Base-by-base conservation (phyloP, 805 yeast species). In the Metschnikowia dekortorum region DNA sequence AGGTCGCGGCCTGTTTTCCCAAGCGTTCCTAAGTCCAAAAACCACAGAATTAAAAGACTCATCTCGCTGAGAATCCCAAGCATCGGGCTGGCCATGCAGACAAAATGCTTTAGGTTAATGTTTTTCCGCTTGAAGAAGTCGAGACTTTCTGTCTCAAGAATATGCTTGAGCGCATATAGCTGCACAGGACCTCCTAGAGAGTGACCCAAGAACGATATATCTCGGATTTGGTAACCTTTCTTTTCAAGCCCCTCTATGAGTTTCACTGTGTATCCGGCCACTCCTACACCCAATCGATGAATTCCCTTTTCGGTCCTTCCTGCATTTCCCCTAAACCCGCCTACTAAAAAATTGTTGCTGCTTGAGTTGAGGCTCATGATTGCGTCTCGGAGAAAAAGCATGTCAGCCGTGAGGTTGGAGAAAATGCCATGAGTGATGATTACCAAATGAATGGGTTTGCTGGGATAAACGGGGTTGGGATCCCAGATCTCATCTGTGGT, bases 1-100 rank as follows among this genome's bases (percentile, higher is more conserved):
- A 74, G 60, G 56, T 74, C 79, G 34, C 78, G 61, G 2, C 79
- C 79, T 0, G 78, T 74, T 49, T 68, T 71, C 13, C 79, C 79
- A 39, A 74, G 57, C 1, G 77, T 71, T 6, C 79, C 79, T 29
- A 74, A 50, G 52, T 73, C 77, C 42, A 74, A 59, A 40, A 73
- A 69, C 74, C 75, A 70, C 30, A 70, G 62, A 31, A 73, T 63
- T 40, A 66, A 46, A 39, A 72, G 64, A 51, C 73, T 71, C 61
- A 70, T 62, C 51, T 74, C 79, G 57, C 67, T 67, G 43, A 73
- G 59, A 1, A 74, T 66, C 5, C 79, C 79, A 28, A 74, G 60
- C 45, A 73, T 58, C 9, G 79, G 79, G 39, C 70, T 62, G 13
- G 79, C 78, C 67, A 74, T 55, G 36, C 66, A 63, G n/a, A 74